phyloP scores from a whole-genome alignment of 2,329 filamentous ascomycete species.

The Magnaporthiopsis rhizophila region DNA sequence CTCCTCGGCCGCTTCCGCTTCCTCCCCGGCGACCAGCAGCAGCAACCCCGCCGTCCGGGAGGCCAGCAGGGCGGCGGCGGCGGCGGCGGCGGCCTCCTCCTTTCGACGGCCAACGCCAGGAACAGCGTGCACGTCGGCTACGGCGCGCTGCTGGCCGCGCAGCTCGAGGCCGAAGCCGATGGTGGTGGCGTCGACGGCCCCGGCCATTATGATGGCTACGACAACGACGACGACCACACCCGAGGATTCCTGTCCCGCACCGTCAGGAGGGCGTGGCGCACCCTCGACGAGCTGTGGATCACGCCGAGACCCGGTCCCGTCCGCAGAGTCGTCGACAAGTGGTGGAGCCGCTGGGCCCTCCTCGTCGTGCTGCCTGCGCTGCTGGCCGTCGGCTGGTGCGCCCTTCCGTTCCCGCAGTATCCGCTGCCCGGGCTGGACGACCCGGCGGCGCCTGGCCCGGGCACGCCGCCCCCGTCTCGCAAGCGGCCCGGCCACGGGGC shows the following conservation, averaged over 20 bases:
- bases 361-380: slow-evolving; percentile 53
- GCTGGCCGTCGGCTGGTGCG: slow-evolving; percentile 56
- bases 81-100: not conserved
- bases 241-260: not conserved
- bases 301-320: slow-evolving; percentile 52
- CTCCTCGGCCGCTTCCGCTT: slow-evolving; percentile 54
- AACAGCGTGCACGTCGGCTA: slow-evolving; percentile 51
- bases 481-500: slow-evolving; percentile 54
- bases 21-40: slow-evolving; percentile 9
- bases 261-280: slow-evolving; percentile 22
- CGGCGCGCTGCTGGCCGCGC: slow-evolving; percentile 41
- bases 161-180: slow-evolving; percentile 22
- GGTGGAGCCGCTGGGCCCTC: slow-evolving; percentile 56
- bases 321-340: slow-evolving; percentile 48
- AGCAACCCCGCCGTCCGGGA: slow-evolving; percentile 4
- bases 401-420: slow-evolving; percentile 58
- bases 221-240: slow-evolving; percentile 24
- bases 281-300: slow-evolving; percentile 48
- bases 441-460: slow-evolving; percentile 11
- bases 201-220: slow-evolving; percentile 22
- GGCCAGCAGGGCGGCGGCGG: not conserved
- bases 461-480: slow-evolving; percentile 15
- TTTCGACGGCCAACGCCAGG: slow-evolving; percentile 23
- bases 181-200: slow-evolving; percentile 22
- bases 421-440: slow-evolving; percentile 38